Evolutionary conservation across 2,329 filamentous ascomycete species (phyloP).

Genomic region (Colletotrichum cuscutae): DNA sequence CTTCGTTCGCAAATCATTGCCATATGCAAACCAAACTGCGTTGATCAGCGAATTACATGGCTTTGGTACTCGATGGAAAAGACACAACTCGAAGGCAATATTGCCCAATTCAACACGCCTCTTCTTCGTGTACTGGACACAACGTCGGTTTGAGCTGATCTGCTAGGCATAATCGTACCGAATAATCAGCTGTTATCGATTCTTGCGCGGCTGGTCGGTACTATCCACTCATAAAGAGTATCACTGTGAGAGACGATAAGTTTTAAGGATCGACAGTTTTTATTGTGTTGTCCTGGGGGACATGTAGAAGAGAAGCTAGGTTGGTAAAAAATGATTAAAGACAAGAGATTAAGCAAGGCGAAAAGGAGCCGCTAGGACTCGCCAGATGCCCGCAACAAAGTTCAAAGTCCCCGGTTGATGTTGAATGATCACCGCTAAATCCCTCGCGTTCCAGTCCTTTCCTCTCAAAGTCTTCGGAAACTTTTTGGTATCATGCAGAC

Average conservation of each 20-base stretch:
- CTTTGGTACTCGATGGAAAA: neutral
- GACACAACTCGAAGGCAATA: neutral
- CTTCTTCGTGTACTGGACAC: neutral
- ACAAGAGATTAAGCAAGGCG: constrained; percentile 14
- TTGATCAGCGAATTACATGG: neutral
- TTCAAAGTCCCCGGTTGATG: constrained; percentile 23
- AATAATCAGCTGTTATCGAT: too few relatives aligned
- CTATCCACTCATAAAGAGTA: too few relatives aligned
- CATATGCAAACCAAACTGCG: neutral
- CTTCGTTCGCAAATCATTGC: neutral
- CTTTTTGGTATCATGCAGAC: neutral
- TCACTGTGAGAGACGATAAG: too few relatives aligned
- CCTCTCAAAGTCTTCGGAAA: constrained; percentile 17
- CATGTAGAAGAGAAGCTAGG: constrained; percentile 21
- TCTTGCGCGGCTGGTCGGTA: too few relatives aligned
- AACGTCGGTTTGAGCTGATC: neutral
- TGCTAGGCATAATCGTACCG: too few relatives aligned
- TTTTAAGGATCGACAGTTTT: constrained; percentile 26
- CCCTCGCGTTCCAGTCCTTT: neutral
- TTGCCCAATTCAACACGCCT: neutral
- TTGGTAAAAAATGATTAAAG: constrained; percentile 23
- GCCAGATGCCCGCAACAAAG: constrained; percentile 17
- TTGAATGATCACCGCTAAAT: constrained; percentile 6
- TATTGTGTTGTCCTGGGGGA: constrained; percentile 10
- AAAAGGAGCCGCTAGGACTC: constrained; percentile 22